Percentiles rank a stretch among this genome's conserved stretches.
Evolutionary conservation across 768 basidiomycete species (phyloP).

Genomic region (Tulasnella sp.): DNA sequence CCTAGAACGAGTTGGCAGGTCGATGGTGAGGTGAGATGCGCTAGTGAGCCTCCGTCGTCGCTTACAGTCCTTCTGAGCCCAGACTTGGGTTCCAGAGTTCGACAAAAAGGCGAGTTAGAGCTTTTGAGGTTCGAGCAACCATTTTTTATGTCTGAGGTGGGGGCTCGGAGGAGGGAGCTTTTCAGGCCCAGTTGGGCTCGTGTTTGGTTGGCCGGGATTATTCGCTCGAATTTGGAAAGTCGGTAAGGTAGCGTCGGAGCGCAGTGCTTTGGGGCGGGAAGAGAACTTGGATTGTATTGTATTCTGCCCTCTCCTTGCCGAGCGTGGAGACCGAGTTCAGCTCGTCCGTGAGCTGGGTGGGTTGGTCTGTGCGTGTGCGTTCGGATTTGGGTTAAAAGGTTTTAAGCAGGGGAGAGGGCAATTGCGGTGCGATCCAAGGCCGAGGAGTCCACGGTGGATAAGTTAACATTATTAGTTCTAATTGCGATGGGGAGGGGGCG

Average conservation of each 20-base stretch:
- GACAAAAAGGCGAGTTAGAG: background rate
- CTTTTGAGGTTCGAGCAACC: background rate
- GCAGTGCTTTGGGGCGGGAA: background rate
- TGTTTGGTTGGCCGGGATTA: background rate
- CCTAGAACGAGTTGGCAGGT: background rate
- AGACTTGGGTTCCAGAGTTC: background rate
- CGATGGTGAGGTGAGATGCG: slow-evolving; percentile 5
- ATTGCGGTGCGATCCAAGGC: slow-evolving; percentile 2
- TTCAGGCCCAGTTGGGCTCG: too few relatives aligned
- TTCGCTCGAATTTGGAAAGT: background rate
- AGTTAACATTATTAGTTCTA: background rate
- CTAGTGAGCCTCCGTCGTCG: background rate
- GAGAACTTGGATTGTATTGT: too few relatives aligned
- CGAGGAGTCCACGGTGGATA: background rate
- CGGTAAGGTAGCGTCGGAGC: background rate
- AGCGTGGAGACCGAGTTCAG: background rate
- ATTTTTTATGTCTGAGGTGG: background rate
- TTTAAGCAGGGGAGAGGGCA: background rate
- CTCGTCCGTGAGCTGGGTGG: background rate
- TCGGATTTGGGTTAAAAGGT: background rate
- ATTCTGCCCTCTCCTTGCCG: background rate
- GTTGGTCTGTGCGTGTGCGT: background rate
- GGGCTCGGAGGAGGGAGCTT: background rate
- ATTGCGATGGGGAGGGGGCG: background rate
- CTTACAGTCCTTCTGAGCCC: background rate